phyloP scores from a whole-genome alignment of 2,329 filamentous ascomycete genomes.

The Penicillium sp. region DNA sequence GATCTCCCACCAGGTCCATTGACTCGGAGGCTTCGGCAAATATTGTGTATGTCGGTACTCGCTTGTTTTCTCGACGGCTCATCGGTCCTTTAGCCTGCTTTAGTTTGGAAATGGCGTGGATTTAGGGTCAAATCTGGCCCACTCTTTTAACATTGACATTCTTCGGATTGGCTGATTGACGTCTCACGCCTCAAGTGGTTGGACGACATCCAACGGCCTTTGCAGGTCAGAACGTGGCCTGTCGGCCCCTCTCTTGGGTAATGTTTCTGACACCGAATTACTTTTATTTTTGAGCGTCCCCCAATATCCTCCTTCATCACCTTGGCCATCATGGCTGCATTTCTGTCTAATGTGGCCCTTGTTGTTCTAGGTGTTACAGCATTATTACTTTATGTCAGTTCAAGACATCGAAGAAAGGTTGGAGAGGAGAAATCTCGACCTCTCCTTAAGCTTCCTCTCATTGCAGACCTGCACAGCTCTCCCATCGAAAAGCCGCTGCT shows the following conservation, averaged over 20 bases:
- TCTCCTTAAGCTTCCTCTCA: constrained; percentile 32
- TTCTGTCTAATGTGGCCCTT: not conserved
- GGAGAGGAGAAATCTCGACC: not conserved
- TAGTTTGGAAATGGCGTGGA: not conserved
- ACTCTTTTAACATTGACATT: not conserved
- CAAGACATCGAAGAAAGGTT: not conserved
- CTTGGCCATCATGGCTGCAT: not conserved
- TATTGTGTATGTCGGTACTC: not conserved
- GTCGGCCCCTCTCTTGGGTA: not conserved
- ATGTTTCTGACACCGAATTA: not conserved
- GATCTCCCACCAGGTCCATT: not conserved
- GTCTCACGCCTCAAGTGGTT: not conserved
- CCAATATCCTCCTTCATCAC: not conserved
- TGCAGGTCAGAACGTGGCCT: not conserved
- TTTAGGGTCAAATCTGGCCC: not conserved
- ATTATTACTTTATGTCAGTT: not conserved
- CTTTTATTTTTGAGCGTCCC: not conserved
- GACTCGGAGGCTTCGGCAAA: not conserved
- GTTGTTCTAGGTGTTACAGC: not conserved
- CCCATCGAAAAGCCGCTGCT: constrained; percentile 32
- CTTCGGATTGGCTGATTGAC: not conserved
- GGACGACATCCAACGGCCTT: not conserved
- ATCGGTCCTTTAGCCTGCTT: not conserved
- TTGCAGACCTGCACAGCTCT: constrained; percentile 36
- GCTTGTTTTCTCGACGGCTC: not conserved